Conservation (phyloP, 2,329 filamentous ascomycete genomes). For the Chalara sp. region DNA sequence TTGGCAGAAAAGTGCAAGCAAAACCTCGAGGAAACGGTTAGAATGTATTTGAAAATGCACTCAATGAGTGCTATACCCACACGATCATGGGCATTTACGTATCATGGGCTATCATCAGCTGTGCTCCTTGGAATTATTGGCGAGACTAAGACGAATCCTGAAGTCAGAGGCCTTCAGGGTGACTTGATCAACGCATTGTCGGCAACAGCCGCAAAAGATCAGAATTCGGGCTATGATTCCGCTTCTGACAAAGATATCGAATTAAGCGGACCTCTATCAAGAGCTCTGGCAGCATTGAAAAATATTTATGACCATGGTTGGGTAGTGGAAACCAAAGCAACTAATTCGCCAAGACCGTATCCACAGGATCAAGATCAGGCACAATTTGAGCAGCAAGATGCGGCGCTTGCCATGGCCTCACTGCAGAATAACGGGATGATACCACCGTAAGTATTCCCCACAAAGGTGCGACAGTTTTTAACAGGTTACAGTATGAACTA, state of each 20-base stretch:
- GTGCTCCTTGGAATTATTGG: constrained; percentile 56
- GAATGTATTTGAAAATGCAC: constrained; percentile 65
- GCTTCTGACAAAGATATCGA: constrained; percentile 26
- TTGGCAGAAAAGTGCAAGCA: constrained; percentile 53
- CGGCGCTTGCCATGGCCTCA: constrained; percentile 58
- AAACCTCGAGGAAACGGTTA: constrained; percentile 58
- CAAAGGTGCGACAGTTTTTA: background rate
- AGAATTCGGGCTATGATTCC: constrained; percentile 13
- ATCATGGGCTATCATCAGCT: constrained; percentile 59
- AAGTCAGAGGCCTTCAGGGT: constrained; percentile 56
- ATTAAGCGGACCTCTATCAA: constrained; percentile 46
- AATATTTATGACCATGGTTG: constrained; percentile 63
- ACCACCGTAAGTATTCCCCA: constrained; percentile 19
- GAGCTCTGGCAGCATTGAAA: constrained; percentile 53
- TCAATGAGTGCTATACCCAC: constrained; percentile 61
- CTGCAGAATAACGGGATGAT: constrained; percentile 48
- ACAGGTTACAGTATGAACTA: constrained; percentile 29
- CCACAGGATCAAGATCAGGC: constrained; percentile 13
- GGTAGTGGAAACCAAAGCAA: constrained; percentile 37
- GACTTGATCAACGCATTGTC: constrained; percentile 58
- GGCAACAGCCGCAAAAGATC: constrained; percentile 57
- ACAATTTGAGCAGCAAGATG: constrained; percentile 38
- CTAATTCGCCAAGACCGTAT: constrained; percentile 4
- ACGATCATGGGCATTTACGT: constrained; percentile 61
- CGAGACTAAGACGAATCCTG: constrained; percentile 56